Conservation (phyloP, 257 asterid genomes). For the Orobanche coerulescens region DNA sequence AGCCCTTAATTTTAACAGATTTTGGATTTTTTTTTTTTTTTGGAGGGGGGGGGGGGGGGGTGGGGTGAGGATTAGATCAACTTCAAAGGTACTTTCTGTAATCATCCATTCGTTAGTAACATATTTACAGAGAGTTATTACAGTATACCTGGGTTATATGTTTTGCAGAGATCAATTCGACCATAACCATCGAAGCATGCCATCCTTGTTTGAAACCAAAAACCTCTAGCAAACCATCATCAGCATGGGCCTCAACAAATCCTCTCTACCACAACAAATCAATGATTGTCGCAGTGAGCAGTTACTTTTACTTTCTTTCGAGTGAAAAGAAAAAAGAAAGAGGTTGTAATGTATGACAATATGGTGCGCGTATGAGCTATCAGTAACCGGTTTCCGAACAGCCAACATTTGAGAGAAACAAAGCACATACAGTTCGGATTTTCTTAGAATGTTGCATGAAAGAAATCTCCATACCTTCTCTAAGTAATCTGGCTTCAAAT, state of each 20-base stretch:
- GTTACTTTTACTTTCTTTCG: too few relatives aligned
- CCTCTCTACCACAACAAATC: conserved; percentile 64
- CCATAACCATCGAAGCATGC: conserved; percentile 99
- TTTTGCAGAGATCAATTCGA: conserved; percentile 78
- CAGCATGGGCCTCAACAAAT: conserved; percentile 86
- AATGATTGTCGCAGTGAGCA: too few relatives aligned
- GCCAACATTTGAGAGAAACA: background rate
- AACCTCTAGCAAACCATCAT: conserved; percentile 76
- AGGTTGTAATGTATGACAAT: too few relatives aligned
- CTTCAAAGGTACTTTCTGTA: background rate
- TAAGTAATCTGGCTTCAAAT: conserved; percentile 76
- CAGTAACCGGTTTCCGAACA: too few relatives aligned
- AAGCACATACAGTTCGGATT: background rate
- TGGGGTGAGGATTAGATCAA: too few relatives aligned
- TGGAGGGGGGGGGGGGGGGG: too few relatives aligned
- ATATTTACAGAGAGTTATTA: background rate
- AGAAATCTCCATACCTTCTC: conserved; percentile 61
- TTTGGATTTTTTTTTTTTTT: too few relatives aligned
- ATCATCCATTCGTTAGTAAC: background rate
- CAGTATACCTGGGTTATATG: conserved; percentile 83
- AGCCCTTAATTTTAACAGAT: too few relatives aligned
- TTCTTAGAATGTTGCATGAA: background rate
- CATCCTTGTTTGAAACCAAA: conserved; percentile 96
- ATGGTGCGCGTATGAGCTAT: too few relatives aligned
- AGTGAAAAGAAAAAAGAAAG: too few relatives aligned